phyloP scores from a whole-genome alignment of 2,329 filamentous ascomycete species.

The Ramularia endophylla region DNA sequence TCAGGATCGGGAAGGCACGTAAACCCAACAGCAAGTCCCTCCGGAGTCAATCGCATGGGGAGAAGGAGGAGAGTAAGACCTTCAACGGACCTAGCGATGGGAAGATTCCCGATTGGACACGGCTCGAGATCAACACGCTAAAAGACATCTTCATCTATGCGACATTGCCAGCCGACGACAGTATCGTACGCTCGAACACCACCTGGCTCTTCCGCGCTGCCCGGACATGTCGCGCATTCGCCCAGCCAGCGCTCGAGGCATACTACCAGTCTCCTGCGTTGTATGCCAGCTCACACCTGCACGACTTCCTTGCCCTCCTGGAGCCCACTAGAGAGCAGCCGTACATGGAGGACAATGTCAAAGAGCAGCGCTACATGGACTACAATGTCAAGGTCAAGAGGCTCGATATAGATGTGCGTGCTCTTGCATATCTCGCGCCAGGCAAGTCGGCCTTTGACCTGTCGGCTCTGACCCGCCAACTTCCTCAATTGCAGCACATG shows the following conservation, averaged over 20 bases:
- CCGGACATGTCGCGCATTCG: slow-evolving; percentile 30
- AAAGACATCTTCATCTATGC: slow-evolving; percentile 32
- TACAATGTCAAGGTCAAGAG: slow-evolving; percentile 67
- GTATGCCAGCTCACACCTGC: slow-evolving; percentile 24
- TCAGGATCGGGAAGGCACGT: slow-evolving; percentile 20
- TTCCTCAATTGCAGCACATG: slow-evolving; percentile 63
- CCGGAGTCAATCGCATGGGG: slow-evolving; percentile 2
- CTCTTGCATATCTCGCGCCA: slow-evolving; percentile 49
- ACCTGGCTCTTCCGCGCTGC: slow-evolving; percentile 31
- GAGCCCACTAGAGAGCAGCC: slow-evolving; percentile 15
- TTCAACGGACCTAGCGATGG: slow-evolving; percentile 30
- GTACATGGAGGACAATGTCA: slow-evolving; percentile 58
- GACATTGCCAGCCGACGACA: slow-evolving; percentile 20
- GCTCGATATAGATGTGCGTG: slow-evolving; percentile 62
- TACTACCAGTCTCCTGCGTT: slow-evolving; percentile 30
- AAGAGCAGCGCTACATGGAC: slow-evolving; percentile 46
- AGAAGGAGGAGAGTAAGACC: slow-evolving; percentile 13
- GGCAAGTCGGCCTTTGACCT: slow-evolving; percentile 52
- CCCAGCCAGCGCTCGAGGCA: slow-evolving; percentile 32
- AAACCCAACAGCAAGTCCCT: slow-evolving; percentile 18
- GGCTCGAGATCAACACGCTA: slow-evolving; percentile 30
- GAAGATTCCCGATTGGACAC: slow-evolving; percentile 29
- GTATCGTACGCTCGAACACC: slow-evolving; percentile 20
- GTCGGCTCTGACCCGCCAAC: slow-evolving; percentile 52
- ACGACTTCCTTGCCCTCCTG: slow-evolving; percentile 28